Evolutionary conservation across 225 moss, liverwort and hornwort genomes (phyloP).

Genomic region (Straminergon stramineum): DNA sequence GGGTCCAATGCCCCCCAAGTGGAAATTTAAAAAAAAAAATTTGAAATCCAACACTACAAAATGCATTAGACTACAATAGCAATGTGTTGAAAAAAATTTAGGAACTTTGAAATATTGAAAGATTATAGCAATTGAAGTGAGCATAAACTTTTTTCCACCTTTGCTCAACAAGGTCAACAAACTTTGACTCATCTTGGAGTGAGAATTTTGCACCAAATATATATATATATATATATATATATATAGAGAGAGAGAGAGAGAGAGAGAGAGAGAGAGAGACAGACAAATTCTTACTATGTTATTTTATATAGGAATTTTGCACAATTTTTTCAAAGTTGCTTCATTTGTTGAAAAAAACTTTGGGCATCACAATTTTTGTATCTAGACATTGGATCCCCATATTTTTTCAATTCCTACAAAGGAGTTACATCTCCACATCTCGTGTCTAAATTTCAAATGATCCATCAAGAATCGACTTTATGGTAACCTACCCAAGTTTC

Average conservation of each 20-base stretch:
- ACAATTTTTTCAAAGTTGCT: neutral
- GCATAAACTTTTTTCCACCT: fast-evolving
- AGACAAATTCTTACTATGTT: fast-evolving
- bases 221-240: too few species aligned
- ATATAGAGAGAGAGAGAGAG: too few species aligned
- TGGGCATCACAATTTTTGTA: neutral
- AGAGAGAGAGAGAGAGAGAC: too few species aligned
- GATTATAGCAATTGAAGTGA: neutral
- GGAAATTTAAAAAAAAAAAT: neutral
- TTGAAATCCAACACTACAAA: neutral
- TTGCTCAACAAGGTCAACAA: fast-evolving
- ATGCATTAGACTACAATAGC: neutral
- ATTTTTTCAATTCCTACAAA: fast-evolving
- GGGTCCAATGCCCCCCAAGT: neutral
- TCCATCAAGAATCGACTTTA: fast-evolving
- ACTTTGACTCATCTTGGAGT: neutral
- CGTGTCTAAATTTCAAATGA: neutral
- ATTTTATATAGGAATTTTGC: fast-evolving
- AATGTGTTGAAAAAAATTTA: neutral
- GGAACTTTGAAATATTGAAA: neutral
- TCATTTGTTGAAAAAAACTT: fast-evolving
- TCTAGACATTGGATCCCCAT: fast-evolving
- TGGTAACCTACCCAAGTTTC: fast-evolving
- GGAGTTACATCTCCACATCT: fast-evolving
- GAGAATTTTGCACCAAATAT: too few species aligned